These are phyloP conservation scores for Trichophaea hybrida DNA, from an alignment of 2,329 filamentous ascomycete genomes.

Conservation along the genomic window DNA sequence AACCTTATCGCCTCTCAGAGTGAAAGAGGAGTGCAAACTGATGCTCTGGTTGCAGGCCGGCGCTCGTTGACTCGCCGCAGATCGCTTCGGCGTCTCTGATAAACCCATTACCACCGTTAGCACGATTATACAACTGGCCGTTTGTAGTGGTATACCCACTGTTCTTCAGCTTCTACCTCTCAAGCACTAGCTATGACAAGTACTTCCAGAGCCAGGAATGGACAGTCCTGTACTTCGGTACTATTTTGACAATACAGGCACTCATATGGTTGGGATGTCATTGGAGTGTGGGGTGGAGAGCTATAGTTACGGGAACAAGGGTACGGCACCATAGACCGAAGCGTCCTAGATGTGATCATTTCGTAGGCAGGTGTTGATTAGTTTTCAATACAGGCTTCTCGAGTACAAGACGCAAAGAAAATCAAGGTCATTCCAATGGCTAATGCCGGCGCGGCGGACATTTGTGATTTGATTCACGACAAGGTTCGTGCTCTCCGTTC, in stretches of 20 bases:
- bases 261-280: slow-evolving; percentile 91
- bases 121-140: slow-evolving; percentile 86
- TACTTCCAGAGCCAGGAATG: slow-evolving; percentile 91
- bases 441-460: slow-evolving; percentile 80
- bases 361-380: background rate
- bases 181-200: slow-evolving; percentile 68
- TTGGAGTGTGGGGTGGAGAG: slow-evolving; percentile 84
- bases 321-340: slow-evolving; percentile 36
- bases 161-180: slow-evolving; percentile 79
- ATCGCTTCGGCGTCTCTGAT: slow-evolving; percentile 79
- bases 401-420: slow-evolving; percentile 56
- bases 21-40: too few relatives aligned
- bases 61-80: slow-evolving; percentile 81
- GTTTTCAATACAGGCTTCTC: slow-evolving; percentile 17
- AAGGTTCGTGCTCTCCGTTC: slow-evolving; percentile 38
- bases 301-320: slow-evolving; percentile 62
- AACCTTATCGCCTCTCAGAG: too few relatives aligned
- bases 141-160: slow-evolving; percentile 83
- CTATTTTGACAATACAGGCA: slow-evolving; percentile 75
- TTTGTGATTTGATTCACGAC: slow-evolving; percentile 67
- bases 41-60: slow-evolving; percentile 41
- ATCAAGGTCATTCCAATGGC: slow-evolving; percentile 87
- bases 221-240: slow-evolving; percentile 89
- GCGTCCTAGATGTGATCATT: background rate
- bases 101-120: slow-evolving; percentile 63